Evolutionary conservation across 1,284 basidiomycete species (phyloP), one percentile per base, ranked within the genome.

Genomic region (Inonotus hispidus): DNA sequence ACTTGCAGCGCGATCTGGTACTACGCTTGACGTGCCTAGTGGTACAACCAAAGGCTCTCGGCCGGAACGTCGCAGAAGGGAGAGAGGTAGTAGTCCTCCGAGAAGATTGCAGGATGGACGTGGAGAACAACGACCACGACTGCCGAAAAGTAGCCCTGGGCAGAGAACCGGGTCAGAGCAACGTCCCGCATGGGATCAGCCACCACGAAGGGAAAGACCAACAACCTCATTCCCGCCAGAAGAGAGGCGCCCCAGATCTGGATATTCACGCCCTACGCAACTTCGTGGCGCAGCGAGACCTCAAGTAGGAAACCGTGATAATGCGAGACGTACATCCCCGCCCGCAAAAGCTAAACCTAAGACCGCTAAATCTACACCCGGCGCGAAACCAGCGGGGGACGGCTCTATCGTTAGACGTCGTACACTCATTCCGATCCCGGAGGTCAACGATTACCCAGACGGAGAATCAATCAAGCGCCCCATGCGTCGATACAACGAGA

Each of bases 391-490:
- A 43, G 41, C n/a, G 19, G 16, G 19, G n/a, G 41, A n/a, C 6
- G 19, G 16, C 8, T 43, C n/a, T n/a, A n/a, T n/a, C n/a, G 41
- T 16, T 49, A 23, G 23, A 7, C 7, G 19, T 21, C 4, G 11
- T 3, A 47, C 25, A 2, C 39, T 41, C 19, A 19, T 13, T 6
- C n/a, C 29, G 1, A 53, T 56, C 38, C 59, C 59, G n/a, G 59
- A 61, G 37, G 21, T 61, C 13, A 50, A 61, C 47, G 59, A 61
- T 35, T 61, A 61, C 35, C 39, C 59, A 5, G 25, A 49, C 50
- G 25, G 10, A 2, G 59, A 50, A 16, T 25, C 23, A 10, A 46
- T 27, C 41, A 11, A 11, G 19, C 46, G 39, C 3, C 59, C 59
- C 1, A 19, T 13, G 2, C 53, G 59, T 25, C 47, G 39, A 37